Evolutionary conservation across 495 filamentous ascomycete genomes (phyloP).

Genomic region (Lophiostoma macrostomum): DNA sequence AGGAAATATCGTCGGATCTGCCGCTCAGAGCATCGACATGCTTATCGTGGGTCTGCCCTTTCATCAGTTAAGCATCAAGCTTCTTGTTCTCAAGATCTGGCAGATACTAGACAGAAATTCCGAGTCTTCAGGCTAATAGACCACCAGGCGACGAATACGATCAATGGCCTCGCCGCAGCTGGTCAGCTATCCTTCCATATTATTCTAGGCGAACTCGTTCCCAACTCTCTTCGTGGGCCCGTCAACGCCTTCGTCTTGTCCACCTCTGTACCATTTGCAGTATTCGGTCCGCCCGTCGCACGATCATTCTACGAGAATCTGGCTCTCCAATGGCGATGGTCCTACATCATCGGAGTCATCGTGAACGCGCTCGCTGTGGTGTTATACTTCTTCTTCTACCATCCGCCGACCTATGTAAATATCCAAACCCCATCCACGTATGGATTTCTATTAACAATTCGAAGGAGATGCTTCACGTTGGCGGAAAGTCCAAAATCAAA

Average conservation of each 20-base stretch:
- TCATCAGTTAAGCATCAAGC: no score
- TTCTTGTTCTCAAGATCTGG: no score
- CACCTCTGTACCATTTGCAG: conserved; percentile 39
- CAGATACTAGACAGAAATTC: no score
- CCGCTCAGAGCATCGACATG: conserved; percentile 45
- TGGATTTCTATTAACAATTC: not conserved
- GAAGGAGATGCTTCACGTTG: conserved; percentile 25
- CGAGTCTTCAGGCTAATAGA: no score
- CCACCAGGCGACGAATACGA: conserved; percentile 27
- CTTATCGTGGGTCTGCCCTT: conserved; percentile 46
- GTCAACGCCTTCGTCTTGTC: conserved; percentile 43
- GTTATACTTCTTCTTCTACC: conserved; percentile 38
- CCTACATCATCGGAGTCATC: conserved; percentile 49
- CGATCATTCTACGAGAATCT: conserved; percentile 41
- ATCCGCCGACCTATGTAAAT: conserved; percentile 24
- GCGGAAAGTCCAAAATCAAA: conserved; percentile 17
- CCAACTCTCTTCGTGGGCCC: conserved; percentile 44
- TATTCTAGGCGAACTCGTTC: conserved; percentile 46
- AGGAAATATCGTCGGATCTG: conserved; percentile 47
- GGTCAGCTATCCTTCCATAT: conserved; percentile 36
- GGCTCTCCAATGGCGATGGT: conserved; percentile 45
- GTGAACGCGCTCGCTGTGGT: conserved; percentile 40
- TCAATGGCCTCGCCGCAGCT: conserved; percentile 42
- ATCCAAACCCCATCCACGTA: conserved; percentile 41
- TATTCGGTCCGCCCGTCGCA: conserved; percentile 47